A percentile compares a stretch with the other conserved stretches of the same genome.
Conservation (phyloP, 2,329 filamentous ascomycete species). For the Diaporthe destruens region DNA sequence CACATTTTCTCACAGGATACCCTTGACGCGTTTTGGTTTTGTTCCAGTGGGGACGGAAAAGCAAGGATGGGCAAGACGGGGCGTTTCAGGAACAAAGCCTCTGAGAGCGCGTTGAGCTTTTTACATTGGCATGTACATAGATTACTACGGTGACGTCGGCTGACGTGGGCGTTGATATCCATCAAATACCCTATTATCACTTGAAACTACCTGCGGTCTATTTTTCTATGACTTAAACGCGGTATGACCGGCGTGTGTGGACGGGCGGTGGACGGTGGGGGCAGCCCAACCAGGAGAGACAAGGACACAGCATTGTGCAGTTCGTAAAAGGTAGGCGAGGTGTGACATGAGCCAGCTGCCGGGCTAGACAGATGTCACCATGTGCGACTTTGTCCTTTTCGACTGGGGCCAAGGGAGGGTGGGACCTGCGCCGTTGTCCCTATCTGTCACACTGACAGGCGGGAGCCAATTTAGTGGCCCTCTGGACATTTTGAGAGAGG, state of each 20-base stretch:
- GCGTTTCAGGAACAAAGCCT: slow-evolving; percentile 37
- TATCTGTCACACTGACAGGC: slow-evolving; percentile 8
- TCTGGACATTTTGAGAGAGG: neutral
- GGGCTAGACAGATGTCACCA: slow-evolving; percentile 1
- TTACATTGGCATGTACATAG: slow-evolving; percentile 37
- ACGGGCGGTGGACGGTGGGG: neutral
- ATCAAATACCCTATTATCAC: slow-evolving; percentile 24
- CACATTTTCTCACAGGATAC: slow-evolving; percentile 40
- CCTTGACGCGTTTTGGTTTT: slow-evolving; percentile 42
- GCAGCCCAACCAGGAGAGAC: neutral
- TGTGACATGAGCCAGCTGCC: neutral
- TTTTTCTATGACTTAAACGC: too few species aligned
- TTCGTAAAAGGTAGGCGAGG: neutral
- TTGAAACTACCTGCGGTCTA: neutral
- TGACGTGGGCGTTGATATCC: slow-evolving; percentile 21
- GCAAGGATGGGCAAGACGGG: slow-evolving; percentile 16
- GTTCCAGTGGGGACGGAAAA: slow-evolving; percentile 34
- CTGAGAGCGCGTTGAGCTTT: slow-evolving; percentile 36
- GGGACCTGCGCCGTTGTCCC: neutral
- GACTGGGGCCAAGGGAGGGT: neutral
- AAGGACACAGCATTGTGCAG: neutral
- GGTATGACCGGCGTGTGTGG: neutral
- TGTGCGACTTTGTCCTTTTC: neutral
- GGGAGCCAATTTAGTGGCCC: slow-evolving; percentile 35
- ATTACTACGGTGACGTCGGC: slow-evolving; percentile 19